Evolutionary conservation across 768 basidiomycete genomes (phyloP), one percentile per base, ranked within the genome.

Genomic region (Mycena metata): DNA sequence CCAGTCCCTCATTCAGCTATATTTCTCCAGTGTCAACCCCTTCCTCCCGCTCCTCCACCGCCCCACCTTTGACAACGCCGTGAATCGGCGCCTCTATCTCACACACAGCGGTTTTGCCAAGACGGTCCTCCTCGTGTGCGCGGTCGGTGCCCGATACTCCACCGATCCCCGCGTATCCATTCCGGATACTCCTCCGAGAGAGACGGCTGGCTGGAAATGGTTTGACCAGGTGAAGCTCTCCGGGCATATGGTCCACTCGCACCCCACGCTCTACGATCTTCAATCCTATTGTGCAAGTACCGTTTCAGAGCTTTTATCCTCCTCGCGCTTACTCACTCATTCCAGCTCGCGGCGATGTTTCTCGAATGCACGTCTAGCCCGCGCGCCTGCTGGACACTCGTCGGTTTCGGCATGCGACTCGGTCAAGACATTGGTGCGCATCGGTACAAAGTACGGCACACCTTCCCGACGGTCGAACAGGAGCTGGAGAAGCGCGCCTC

Each of bases 401-500:
- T 90, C 35, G 91, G 92, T 5, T 83, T 84, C 16, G 69, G 64
- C 0, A 35, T 66, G 23, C 69, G 69, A 1, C 43, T 63, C 3
- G 47, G 41, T 2, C 69, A 93, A 74, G 93, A 96, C 67, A 86
- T 93, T 45, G 89, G 94, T 30, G 90, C 87, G 0, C 94, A 95
- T 76, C 78, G 82, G 60, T 76, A 83, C 75, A 59, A 65, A 73
- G n/a, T 16, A 12, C 17, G 70, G 73, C 30, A 75, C 66, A 74
- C 76, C 15, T 82, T 82, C 2, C 83, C 79, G 5, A 78, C 81
- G 7, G 47, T 56, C 35, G 90, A 93, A 69, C 84, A 89, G 58
- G 92, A 95, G 75, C 83, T 91, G 24, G 92, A 91, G 87, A 92
- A 91, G 74, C 85, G 89, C n/a, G 87, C 85, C 8, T 90, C 89